Evolutionary conservation across 192 early-diverging fungal species (phyloP).

Genomic region (Mortierella alpina): DNA sequence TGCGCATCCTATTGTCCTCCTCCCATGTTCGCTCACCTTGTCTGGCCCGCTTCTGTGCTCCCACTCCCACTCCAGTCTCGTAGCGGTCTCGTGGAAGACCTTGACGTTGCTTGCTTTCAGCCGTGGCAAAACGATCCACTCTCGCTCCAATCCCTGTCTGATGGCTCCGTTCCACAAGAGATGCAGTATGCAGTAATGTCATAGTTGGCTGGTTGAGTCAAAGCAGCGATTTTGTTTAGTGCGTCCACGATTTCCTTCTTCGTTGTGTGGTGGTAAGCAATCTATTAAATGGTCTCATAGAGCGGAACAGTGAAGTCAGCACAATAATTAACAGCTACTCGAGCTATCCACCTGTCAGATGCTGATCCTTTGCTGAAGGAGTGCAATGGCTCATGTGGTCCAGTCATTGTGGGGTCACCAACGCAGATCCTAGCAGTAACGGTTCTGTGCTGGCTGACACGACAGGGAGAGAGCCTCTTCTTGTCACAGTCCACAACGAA

Average conservation of each 20-base stretch:
- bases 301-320: not conserved
- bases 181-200: not conserved
- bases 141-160: not conserved
- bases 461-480: conserved; percentile 11
- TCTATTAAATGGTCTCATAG: not conserved
- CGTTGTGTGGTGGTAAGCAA: not conserved
- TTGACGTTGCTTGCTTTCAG: conserved; percentile 3
- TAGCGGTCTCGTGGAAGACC: conserved; percentile 10
- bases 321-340: not conserved
- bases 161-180: conserved; percentile 5
- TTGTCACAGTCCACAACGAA: conserved; percentile 26
- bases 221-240: not conserved
- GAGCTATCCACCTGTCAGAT: conserved; percentile 16
- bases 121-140: conserved; percentile 6
- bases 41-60: too few species aligned
- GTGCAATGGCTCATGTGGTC: conserved; percentile 40
- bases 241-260: conserved; percentile 4
- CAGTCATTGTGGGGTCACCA: conserved; percentile 33
- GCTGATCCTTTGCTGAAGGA: conserved; percentile 45
- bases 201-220: conserved; percentile 1
- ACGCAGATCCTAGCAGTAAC: conserved; percentile 21
- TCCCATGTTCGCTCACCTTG: too few species aligned
- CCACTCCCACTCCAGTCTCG: conserved; percentile 13
- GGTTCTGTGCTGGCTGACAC: conserved; percentile 23
- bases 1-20: too few species aligned